Evolutionary conservation across 768 basidiomycete species (phyloP).

Genomic region (Lentinula sp.): DNA sequence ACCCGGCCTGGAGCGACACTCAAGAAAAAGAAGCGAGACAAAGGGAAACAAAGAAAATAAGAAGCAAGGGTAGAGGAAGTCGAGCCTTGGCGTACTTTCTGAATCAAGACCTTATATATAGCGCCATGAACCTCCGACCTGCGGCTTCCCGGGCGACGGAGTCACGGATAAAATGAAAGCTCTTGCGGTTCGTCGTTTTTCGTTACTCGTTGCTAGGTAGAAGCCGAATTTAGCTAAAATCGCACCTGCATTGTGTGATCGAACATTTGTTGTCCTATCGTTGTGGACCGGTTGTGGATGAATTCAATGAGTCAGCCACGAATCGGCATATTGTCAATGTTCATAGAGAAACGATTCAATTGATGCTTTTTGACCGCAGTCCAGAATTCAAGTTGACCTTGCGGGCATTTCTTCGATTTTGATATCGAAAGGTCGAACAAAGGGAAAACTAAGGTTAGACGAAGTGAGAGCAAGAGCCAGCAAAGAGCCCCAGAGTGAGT

Average conservation of each 20-base stretch:
- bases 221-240: not conserved
- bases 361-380: too few species aligned
- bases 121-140: not conserved
- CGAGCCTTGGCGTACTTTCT: not conserved
- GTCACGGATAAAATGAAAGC: not conserved
- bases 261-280: too few species aligned
- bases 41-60: not conserved
- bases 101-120: not conserved
- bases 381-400: too few species aligned
- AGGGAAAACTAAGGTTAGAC: too few species aligned
- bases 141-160: not conserved
- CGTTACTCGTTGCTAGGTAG: not conserved
- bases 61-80: not conserved
- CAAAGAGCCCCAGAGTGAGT: too few species aligned
- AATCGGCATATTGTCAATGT: not conserved
- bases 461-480: too few species aligned
- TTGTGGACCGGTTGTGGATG: too few species aligned
- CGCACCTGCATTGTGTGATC: too few species aligned
- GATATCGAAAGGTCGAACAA: too few species aligned
- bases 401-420: too few species aligned
- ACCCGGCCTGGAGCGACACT: slow-evolving; percentile 7
- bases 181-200: not conserved
- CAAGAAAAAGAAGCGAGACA: not conserved
- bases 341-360: too few species aligned
- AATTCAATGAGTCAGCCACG: not conserved